Evolutionary conservation across 805 yeast genomes (phyloP).

Genomic region (Pichia cephalocereana): DNA sequence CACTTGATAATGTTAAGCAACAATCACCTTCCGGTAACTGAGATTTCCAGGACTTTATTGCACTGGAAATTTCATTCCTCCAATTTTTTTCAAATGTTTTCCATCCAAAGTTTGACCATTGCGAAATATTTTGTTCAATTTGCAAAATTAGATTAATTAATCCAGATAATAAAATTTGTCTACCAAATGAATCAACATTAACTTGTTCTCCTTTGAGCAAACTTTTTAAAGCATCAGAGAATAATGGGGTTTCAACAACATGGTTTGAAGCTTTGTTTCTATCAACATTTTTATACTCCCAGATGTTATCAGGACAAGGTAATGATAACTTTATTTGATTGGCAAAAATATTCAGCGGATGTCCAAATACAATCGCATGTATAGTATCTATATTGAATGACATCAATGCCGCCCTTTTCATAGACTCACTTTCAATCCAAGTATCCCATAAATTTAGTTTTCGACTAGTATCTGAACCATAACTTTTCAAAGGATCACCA

Average conservation of each 20-base stretch:
- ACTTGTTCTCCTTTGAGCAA: conserved; percentile 38
- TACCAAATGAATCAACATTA: conserved; percentile 44
- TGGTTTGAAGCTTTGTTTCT: conserved; percentile 12
- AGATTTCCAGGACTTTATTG: conserved; percentile 55
- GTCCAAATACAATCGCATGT: conserved; percentile 68
- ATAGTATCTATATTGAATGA: conserved; percentile 67
- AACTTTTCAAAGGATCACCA: conserved; percentile 30
- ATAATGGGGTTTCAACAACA: conserved; percentile 12
- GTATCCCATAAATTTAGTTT: conserved; percentile 30
- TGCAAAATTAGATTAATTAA: conserved; percentile 51
- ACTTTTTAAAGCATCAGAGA: conserved; percentile 24
- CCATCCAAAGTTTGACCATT: conserved; percentile 32
- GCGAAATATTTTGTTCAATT: conserved; percentile 48
- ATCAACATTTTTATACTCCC: conserved; percentile 29
- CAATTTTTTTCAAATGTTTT: conserved; percentile 32
- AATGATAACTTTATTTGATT: conserved; percentile 47
- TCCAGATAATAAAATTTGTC: conserved; percentile 53
- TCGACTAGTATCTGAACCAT: conserved; percentile 20
- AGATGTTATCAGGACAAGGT: conserved; percentile 49
- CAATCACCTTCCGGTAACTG: conserved; percentile 20
- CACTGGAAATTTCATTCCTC: conserved; percentile 55
- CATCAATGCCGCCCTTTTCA: conserved; percentile 66
- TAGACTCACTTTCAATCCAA: conserved; percentile 70
- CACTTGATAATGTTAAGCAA: conserved; percentile 12
- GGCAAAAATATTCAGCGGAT: conserved; percentile 40